A percentile compares a stretch with the other conserved stretches of the same genome.
phyloP scores from a whole-genome alignment of 331 rosid species.

The Spiraea crenata region DNA sequence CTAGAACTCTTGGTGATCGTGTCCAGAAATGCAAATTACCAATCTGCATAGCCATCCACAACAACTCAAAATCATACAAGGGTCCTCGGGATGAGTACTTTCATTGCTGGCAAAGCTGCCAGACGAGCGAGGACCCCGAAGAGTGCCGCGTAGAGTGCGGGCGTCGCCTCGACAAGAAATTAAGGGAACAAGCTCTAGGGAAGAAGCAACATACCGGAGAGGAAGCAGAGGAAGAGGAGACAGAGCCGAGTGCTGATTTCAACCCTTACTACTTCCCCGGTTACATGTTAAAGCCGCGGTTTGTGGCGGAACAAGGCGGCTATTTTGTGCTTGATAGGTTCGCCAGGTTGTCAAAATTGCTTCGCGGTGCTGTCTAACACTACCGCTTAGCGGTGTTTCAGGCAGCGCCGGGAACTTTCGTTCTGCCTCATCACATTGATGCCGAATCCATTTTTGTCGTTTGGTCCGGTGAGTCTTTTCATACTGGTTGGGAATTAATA shows the following conservation, averaged over 20 bases:
- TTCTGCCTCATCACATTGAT: slow-evolving; percentile 52
- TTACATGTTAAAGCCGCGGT: slow-evolving; percentile 14
- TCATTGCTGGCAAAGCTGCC: slow-evolving; percentile 10
- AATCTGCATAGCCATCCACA: background rate
- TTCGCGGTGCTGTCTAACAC: slow-evolving; percentile 37
- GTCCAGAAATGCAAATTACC: background rate
- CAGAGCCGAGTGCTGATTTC: slow-evolving; percentile 2
- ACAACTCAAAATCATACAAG: background rate
- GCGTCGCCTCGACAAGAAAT: background rate
- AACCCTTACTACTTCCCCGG: slow-evolving; percentile 48
- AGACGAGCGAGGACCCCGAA: background rate
- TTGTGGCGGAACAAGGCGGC: slow-evolving; percentile 32
- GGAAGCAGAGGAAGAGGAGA: background rate
- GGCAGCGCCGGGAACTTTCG: slow-evolving; percentile 48
- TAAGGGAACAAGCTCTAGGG: background rate
- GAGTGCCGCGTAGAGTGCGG: background rate
- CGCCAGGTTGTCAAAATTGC: background rate
- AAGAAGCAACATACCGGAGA: background rate
- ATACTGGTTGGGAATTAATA: no score
- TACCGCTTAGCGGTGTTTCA: slow-evolving; percentile 28
- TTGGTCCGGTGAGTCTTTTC: slow-evolving; percentile 26
- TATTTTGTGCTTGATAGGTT: slow-evolving; percentile 36
- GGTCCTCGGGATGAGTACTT: background rate
- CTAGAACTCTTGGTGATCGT: background rate
- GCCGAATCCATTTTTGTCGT: slow-evolving; percentile 43